Percentiles rank a stretch among this genome's conserved stretches.
These are phyloP conservation scores for Millerago galiae DNA, from an alignment of 805 yeast species.

Conservation along the genomic window DNA sequence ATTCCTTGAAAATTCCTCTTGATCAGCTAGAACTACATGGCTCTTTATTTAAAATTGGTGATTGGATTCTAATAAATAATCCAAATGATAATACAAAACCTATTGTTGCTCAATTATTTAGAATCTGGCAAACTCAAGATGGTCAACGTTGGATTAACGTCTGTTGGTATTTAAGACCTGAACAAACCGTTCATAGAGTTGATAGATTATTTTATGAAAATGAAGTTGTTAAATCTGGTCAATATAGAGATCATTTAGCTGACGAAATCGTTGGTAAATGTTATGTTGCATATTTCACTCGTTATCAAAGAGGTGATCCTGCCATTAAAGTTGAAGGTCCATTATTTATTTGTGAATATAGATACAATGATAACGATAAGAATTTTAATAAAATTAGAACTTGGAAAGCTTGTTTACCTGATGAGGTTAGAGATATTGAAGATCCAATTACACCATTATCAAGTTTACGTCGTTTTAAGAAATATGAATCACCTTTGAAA, in stretches of 20 bases:
- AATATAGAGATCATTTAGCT: conserved; percentile 87
- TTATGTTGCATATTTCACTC: conserved; percentile 88
- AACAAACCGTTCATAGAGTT: conserved; percentile 91
- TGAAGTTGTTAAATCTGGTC: conserved; percentile 95
- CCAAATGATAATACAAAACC: conserved; percentile 88
- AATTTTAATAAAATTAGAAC: conserved; percentile 92
- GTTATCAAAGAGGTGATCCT: conserved; percentile 93
- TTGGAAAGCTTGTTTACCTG: conserved; percentile 98
- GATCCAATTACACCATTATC: conserved; percentile 73
- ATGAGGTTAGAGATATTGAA: conserved; percentile 80
- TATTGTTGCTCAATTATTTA: conserved; percentile 87
- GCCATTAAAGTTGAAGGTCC: conserved; percentile 74
- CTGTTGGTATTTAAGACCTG: conserved; percentile 97
- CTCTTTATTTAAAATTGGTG: conserved; percentile 77
- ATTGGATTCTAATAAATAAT: conserved; percentile 86
- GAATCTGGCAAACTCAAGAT: conserved; percentile 83
- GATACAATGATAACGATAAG: conserved; percentile 88
- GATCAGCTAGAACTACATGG: conserved; percentile 71
- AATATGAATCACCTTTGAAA: conserved; percentile 80
- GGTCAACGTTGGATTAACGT: conserved; percentile 86
- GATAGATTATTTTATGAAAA: conserved; percentile 88
- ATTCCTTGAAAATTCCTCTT: conserved; percentile 63
- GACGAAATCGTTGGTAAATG: conserved; percentile 90
- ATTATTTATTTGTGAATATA: conserved; percentile 87
- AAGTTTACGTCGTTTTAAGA: conserved; percentile 61